Evolutionary conservation across 345 rosid genomes (phyloP).

Genomic region (Pelargonium nanum): DNA sequence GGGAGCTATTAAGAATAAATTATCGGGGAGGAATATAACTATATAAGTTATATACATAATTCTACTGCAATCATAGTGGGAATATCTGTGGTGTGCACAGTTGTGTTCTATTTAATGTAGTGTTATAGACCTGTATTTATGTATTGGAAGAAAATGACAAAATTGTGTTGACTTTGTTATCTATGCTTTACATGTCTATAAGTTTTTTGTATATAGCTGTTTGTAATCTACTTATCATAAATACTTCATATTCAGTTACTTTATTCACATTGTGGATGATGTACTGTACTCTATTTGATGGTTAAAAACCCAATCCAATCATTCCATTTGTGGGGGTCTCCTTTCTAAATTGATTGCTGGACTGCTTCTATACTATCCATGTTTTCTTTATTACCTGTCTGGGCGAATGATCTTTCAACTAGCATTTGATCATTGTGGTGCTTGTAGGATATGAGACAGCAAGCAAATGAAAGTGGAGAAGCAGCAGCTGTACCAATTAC

Average conservation of each 20-base stretch:
- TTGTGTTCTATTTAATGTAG: not conserved
- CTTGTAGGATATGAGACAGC: conserved; percentile 81
- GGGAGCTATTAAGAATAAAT: too few species aligned
- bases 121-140: not conserved
- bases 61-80: not conserved
- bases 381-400: not conserved
- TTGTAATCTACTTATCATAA: not conserved
- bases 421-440: conserved; percentile 2
- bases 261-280: not conserved
- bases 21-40: too few species aligned
- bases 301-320: not conserved
- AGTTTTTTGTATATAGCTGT: not conserved
- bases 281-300: not conserved
- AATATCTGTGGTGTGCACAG: not conserved
- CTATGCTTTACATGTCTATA: too few species aligned
- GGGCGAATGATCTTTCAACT: not conserved
- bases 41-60: too few species aligned
- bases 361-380: not conserved
- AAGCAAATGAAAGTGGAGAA: conserved; percentile 90
- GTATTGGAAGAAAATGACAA: too few species aligned
- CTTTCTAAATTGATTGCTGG: not conserved
- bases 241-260: too few species aligned
- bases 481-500: conserved; percentile 80
- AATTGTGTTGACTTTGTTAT: too few species aligned
- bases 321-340: not conserved